phyloP scores from a whole-genome alignment of 352 stramenopile species.

The Phytopythium boreale region DNA sequence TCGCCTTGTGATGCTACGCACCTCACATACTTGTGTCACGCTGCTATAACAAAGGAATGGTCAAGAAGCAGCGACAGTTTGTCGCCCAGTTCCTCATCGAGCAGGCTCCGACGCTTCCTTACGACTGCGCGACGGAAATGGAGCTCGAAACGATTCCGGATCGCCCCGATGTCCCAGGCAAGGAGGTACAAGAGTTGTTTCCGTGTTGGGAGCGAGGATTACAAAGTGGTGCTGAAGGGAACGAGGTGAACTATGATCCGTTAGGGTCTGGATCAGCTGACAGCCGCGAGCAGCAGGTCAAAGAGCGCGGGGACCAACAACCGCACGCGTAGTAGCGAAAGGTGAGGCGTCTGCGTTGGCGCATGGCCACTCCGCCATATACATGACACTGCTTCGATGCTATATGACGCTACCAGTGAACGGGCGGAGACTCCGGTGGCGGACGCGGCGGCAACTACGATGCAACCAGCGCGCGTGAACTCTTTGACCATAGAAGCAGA shows the following conservation, averaged over 20 bases:
- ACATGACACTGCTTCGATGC: neutral
- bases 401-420: neutral
- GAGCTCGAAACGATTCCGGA: slow-evolving; percentile 28
- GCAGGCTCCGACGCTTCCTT: slow-evolving; percentile 35
- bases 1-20: neutral
- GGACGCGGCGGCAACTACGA: neutral
- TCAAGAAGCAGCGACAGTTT: slow-evolving; percentile 29
- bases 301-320: neutral
- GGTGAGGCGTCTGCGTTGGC: neutral
- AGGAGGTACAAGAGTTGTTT: neutral
- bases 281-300: neutral
- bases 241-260: neutral
- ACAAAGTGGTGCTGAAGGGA: neutral
- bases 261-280: neutral
- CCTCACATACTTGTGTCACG: neutral
- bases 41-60: neutral
- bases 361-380: neutral
- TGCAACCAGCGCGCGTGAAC: neutral
- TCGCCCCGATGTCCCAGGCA: neutral
- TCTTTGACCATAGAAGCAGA: neutral
- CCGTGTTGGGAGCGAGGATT: too few species aligned
- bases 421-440: neutral
- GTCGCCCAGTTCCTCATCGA: slow-evolving; percentile 52
- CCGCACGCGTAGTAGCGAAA: neutral
- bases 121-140: slow-evolving; percentile 40